Percentiles rank a stretch among this genome's conserved stretches.
Evolutionary conservation across 257 asterid genomes (phyloP).

Genomic region (Scutellaria barbata): DNA sequence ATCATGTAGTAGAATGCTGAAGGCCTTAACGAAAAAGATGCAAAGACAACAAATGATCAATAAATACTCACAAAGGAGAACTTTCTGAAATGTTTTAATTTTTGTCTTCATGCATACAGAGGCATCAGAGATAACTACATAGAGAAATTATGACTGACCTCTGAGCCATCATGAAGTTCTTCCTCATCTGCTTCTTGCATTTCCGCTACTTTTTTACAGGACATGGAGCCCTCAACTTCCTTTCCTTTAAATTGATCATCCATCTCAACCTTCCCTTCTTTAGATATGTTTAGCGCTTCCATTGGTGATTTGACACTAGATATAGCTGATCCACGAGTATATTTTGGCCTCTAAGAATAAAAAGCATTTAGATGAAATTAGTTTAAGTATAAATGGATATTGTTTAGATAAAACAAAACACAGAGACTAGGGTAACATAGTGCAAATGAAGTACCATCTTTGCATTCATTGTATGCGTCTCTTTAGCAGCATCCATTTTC

Average conservation of each 20-base stretch:
- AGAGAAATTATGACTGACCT: slow-evolving; percentile 48
- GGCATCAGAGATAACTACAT: background rate
- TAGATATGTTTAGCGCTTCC: slow-evolving; percentile 41
- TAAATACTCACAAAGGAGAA: background rate
- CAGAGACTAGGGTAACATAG: background rate
- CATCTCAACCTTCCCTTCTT: slow-evolving; percentile 49
- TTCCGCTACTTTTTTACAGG: slow-evolving; percentile 14
- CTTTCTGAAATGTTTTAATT: background rate
- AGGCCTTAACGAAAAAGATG: background rate
- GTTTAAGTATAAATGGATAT: background rate
- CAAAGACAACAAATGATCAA: background rate
- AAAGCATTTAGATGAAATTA: background rate
- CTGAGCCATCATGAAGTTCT: slow-evolving; percentile 48
- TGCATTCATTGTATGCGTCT: slow-evolving; percentile 25
- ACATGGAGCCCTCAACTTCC: slow-evolving; percentile 26
- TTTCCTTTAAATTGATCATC: background rate
- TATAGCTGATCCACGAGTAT: slow-evolving; percentile 29
- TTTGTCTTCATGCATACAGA: background rate
- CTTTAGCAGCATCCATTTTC: slow-evolving; percentile 15
- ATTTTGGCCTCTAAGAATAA: slow-evolving; percentile 44
- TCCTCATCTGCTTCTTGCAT: slow-evolving; percentile 17
- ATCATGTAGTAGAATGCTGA: slow-evolving; percentile 7
- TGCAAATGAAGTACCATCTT: slow-evolving; percentile 10
- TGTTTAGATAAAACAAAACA: background rate
- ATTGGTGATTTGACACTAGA: slow-evolving; percentile 45